Evolutionary conservation across 192 early-diverging fungal species (phyloP).

Genomic region (Piromyces sp.): DNA sequence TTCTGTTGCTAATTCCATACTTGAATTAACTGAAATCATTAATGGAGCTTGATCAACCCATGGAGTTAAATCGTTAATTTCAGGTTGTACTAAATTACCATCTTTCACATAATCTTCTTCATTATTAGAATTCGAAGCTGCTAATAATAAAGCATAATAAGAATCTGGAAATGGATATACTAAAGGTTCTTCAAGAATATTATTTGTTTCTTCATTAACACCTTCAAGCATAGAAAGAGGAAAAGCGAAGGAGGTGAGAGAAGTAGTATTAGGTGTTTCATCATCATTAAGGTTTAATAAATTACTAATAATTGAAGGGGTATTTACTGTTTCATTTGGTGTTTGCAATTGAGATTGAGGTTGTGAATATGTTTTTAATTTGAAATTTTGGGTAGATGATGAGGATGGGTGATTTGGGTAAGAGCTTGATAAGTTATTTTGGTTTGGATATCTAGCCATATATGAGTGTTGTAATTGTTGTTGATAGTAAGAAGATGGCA

Average conservation of each 20-base stretch:
- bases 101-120: conserved; percentile 20
- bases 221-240: not conserved
- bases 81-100: not conserved
- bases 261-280: too few relatives aligned
- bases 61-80: conserved; percentile 13
- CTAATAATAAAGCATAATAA: conserved; percentile 33
- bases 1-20: conserved; percentile 72
- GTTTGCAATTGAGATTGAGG: too few relatives aligned
- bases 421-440: too few relatives aligned
- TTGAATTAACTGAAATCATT: conserved; percentile 47
- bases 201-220: not conserved
- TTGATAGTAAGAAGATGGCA: not conserved
- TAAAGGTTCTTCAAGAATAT: not conserved
- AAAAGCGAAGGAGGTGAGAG: not conserved
- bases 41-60: conserved; percentile 54
- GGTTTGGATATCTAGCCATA: not conserved
- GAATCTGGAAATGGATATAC: not conserved
- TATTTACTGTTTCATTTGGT: too few relatives aligned
- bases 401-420: too few relatives aligned
- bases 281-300: too few relatives aligned
- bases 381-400: too few relatives aligned
- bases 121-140: conserved; percentile 13
- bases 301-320: too few relatives aligned
- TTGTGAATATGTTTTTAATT: too few relatives aligned
- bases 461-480: not conserved